Percentiles rank a stretch among this genome's conserved stretches.
These are phyloP conservation scores for Curvularia sp. DNA, from an alignment of 2,329 filamentous ascomycete species.

Conservation along the genomic window DNA sequence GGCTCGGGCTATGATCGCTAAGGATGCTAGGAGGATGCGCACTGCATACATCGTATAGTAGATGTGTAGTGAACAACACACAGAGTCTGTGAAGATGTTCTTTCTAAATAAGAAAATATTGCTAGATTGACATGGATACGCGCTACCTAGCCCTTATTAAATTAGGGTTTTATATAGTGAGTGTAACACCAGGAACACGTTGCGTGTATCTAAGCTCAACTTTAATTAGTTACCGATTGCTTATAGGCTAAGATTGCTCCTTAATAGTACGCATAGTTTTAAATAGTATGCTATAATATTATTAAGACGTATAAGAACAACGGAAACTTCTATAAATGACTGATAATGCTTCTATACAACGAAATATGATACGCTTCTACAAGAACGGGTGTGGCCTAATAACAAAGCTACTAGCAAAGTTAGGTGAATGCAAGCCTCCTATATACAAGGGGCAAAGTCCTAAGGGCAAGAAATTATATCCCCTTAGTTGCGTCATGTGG, in stretches of 20 bases:
- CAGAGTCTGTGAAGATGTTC: background rate
- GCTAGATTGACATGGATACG: background rate
- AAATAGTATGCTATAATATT: background rate
- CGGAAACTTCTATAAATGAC: background rate
- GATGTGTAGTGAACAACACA: background rate
- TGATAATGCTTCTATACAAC: background rate
- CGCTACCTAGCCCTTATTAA: background rate
- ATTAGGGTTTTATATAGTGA: background rate
- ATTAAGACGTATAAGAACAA: background rate
- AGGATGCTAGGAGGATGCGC: background rate
- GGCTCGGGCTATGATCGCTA: constrained; percentile 11
- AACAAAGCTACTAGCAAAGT: background rate
- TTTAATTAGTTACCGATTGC: background rate
- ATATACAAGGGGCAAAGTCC: background rate
- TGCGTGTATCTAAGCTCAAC: background rate
- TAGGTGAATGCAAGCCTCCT: constrained; percentile 3
- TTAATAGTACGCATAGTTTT: background rate
- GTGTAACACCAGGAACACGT: background rate
- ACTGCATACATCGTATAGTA: constrained; percentile 1
- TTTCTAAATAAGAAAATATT: background rate
- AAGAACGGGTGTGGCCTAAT: background rate
- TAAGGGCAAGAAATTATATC: background rate
- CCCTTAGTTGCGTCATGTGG: background rate
- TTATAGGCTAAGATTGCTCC: background rate
- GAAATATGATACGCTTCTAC: background rate